A percentile compares a stretch with the other conserved stretches of the same genome.
phyloP scores from a whole-genome alignment of 768 basidiomycete species.

The Xerocomellus amylosporus region DNA sequence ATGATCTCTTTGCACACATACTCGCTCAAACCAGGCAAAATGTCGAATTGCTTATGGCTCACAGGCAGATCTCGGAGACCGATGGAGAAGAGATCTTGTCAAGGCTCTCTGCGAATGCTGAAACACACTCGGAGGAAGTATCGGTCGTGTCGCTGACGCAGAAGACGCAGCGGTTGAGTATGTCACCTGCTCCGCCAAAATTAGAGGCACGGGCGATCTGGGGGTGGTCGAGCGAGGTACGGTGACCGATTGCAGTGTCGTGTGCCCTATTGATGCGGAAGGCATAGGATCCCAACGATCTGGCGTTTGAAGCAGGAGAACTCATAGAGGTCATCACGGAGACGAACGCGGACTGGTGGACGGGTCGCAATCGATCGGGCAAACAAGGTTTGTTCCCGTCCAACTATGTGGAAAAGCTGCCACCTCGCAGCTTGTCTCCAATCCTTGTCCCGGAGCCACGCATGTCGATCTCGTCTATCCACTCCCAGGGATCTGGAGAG shows the following conservation, averaged over 20 bases:
- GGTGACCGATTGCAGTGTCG: background rate
- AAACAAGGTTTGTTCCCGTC: slow-evolving; percentile 76
- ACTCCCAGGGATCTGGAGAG: slow-evolving; percentile 7
- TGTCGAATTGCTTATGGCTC: slow-evolving; percentile 43
- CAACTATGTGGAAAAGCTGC: slow-evolving; percentile 66
- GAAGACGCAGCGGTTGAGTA: slow-evolving; percentile 18
- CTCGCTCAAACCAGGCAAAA: slow-evolving; percentile 47
- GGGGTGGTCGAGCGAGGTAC: slow-evolving; percentile 32
- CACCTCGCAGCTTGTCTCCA: slow-evolving; percentile 18
- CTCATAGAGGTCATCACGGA: slow-evolving; percentile 77
- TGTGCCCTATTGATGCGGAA: slow-evolving; percentile 3
- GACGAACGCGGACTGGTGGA: slow-evolving; percentile 91
- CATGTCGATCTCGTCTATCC: slow-evolving; percentile 11
- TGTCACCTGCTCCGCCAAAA: slow-evolving; percentile 26
- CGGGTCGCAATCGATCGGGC: slow-evolving; percentile 57
- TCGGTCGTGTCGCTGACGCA: slow-evolving; percentile 23
- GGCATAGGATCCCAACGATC: slow-evolving; percentile 68
- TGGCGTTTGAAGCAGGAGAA: slow-evolving; percentile 73
- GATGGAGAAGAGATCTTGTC: slow-evolving; percentile 41
- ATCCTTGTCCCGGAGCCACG: slow-evolving; percentile 23
- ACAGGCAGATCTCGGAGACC: slow-evolving; percentile 39
- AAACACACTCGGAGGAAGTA: slow-evolving; percentile 17
- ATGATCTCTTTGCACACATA: slow-evolving; percentile 35
- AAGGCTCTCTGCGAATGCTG: slow-evolving; percentile 33
- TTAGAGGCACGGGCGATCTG: slow-evolving; percentile 31